These are phyloP conservation scores for Cenchrus fungigraminus DNA, from an alignment of 176 grass and related monocot species.

Conservation along the genomic window DNA sequence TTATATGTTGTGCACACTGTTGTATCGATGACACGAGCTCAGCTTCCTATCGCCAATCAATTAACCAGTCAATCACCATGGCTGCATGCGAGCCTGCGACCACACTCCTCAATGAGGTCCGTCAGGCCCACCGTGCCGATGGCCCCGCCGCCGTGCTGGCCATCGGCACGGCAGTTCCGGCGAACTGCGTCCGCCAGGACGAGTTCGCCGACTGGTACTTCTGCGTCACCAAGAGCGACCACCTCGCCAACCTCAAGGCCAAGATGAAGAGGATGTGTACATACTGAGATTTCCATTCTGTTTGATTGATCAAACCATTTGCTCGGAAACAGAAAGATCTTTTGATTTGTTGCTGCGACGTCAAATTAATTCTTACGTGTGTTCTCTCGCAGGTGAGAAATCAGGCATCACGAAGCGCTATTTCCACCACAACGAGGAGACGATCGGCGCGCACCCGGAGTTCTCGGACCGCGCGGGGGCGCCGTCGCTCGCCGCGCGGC, in stretches of 20 bases:
- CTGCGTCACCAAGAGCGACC: slow-evolving; percentile 59
- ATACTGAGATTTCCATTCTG: neutral
- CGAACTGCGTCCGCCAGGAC: slow-evolving; percentile 48
- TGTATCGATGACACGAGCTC: no score
- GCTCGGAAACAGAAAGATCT: neutral
- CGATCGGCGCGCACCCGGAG: slow-evolving; percentile 31
- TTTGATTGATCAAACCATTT: neutral
- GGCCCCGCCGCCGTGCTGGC: slow-evolving; percentile 49
- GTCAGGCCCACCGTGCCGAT: neutral
- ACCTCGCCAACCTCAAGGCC: slow-evolving; percentile 50
- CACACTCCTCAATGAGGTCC: no score
- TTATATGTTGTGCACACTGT: no score
- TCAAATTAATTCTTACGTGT: neutral
- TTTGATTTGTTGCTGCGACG: no score
- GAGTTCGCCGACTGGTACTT: slow-evolving; percentile 65
- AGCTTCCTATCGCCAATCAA: no score
- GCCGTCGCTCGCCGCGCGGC: slow-evolving; percentile 42
- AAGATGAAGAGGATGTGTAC: slow-evolving; percentile 67
- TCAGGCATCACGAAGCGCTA: slow-evolving; percentile 43
- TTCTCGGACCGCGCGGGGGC: slow-evolving; percentile 8
- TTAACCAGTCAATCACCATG: no score
- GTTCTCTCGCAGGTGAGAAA: neutral
- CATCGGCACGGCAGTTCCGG: slow-evolving; percentile 58
- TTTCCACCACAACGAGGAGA: slow-evolving; percentile 41
- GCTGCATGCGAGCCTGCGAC: no score